Base-by-base conservation (phyloP, 768 basidiomycete species). In the Suillus bovinus region DNA sequence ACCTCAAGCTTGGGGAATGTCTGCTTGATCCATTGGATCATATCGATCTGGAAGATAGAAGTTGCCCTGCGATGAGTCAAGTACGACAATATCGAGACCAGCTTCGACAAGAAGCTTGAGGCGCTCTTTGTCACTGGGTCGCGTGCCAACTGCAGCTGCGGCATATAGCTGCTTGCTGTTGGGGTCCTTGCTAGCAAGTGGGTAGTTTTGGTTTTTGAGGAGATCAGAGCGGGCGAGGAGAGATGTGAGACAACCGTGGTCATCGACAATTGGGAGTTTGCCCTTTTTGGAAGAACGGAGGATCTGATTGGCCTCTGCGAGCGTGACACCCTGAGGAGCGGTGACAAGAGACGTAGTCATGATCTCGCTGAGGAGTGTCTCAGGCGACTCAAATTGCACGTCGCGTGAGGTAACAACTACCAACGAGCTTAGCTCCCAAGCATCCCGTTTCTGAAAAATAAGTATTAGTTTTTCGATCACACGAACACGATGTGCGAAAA, bases 51-150 rank as follows among this genome's bases (percentile, higher is more conserved):
- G 81, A 82, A 99, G 52, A 89, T 73, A 6, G 95, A n/a, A 97
- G 79, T 99, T 97, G 60, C 97, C 97, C 75, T 99, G 97, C 1
- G 93, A 94, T 5, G 96, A 98, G 71, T 99, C 97, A 65, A 99
- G 82, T 27, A 97, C 81, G 66, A 95, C 91, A 63, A 99, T 93
- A 72, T 99, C 97, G 31, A 99, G 83, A 4, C 97, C 97, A 4
- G 97, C 96, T 39, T 96, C 92, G 39, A 89, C 93, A 60, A 99
- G 90, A 16, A 95, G 81, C 14, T 77, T 78, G 39, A 99, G 88
- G 44, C 96, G 88, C 1, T 93, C 93, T 42, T 86, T 82, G 78
- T 99, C 97, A 2, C 85, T 85, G 0, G 88, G 90, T 24, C 96
- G 91, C 0, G 96, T 99, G 59, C 97, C 96, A 64, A 99, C 84